Percentiles rank a stretch among this genome's conserved stretches.
Conservation (phyloP, 192 early-diverging fungal genomes). For the Entophlyctis luteolus region DNA sequence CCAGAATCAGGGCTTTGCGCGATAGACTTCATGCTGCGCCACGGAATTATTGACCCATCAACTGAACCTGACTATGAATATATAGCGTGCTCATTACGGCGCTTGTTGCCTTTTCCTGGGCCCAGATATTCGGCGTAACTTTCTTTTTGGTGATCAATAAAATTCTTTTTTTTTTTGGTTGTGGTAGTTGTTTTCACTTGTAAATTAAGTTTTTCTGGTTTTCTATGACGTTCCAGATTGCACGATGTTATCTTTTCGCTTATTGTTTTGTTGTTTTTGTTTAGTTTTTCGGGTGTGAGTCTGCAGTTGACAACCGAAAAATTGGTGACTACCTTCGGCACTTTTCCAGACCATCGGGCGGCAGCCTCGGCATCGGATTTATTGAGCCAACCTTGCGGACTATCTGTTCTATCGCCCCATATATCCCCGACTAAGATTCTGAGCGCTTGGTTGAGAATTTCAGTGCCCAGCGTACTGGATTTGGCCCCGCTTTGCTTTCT, state of each 20-base stretch:
- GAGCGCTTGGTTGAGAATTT: conserved; percentile 40
- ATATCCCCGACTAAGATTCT: conserved; percentile 36
- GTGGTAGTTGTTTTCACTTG: not conserved
- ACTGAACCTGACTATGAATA: conserved; percentile 81
- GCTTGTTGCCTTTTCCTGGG: conserved; percentile 63
- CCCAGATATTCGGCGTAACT: conserved; percentile 34
- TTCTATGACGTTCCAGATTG: conserved; percentile 2
- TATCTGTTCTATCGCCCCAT: conserved; percentile 39
- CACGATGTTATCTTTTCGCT: conserved; percentile 23
- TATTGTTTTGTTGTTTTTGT: conserved; percentile 13
- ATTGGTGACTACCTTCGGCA: conserved; percentile 22
- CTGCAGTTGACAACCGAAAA: not conserved
- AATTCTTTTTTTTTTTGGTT: not conserved
- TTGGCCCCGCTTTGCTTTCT: not conserved
- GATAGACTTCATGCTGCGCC: conserved; percentile 84
- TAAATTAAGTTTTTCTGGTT: not conserved
- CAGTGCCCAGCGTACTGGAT: conserved; percentile 35
- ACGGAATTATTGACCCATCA: conserved; percentile 64
- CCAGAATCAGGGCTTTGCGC: conserved; percentile 77
- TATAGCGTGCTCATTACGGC: conserved; percentile 63
- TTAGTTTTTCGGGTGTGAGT: not conserved
- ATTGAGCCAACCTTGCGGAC: conserved; percentile 27
- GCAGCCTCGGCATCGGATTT: conserved; percentile 25
- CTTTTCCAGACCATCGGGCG: conserved; percentile 29
- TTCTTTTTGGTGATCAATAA: not conserved